Conservation (phyloP, 805 yeast genomes). For the Saturnispora ahearnii region DNA sequence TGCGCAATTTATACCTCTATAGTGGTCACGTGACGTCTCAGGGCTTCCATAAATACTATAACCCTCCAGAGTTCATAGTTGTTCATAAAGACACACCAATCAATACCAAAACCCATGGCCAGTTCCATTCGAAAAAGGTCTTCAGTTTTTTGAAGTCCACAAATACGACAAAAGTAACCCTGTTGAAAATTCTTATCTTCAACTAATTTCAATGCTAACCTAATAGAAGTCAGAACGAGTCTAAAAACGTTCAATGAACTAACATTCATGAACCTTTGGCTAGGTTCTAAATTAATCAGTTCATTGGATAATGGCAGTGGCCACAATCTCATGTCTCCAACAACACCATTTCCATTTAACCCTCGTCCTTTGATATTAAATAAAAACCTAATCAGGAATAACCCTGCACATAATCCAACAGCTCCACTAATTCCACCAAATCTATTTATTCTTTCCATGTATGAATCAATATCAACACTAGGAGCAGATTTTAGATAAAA, state of each 20-base stretch:
- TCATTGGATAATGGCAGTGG: constrained; percentile 1
- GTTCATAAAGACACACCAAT: constrained; percentile 33
- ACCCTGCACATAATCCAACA: constrained; percentile 25
- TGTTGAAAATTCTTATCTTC: constrained; percentile 40
- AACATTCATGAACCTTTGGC: constrained; percentile 23
- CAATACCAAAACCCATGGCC: constrained; percentile 32
- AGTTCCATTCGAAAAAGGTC: constrained; percentile 35
- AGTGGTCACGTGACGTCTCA: constrained; percentile 8
- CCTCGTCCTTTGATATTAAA: constrained; percentile 20
- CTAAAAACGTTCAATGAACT: constrained; percentile 33
- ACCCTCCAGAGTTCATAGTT: constrained; percentile 28
- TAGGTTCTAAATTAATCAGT: not conserved
- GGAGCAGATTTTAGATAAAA: constrained; percentile 29
- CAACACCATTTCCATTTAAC: constrained; percentile 4
- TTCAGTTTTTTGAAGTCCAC: constrained; percentile 32
- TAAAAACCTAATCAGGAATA: constrained; percentile 24
- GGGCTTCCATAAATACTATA: constrained; percentile 17
- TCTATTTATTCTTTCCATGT: constrained; percentile 27
- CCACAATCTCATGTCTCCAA: constrained; percentile 5
- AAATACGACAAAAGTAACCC: constrained; percentile 34
- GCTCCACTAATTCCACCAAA: constrained; percentile 26
- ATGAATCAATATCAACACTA: constrained; percentile 19
- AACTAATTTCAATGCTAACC: constrained; percentile 33
- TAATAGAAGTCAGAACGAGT: constrained; percentile 30
- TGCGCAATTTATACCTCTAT: not conserved